phyloP scores from a whole-genome alignment of 2,329 filamentous ascomycete species.

The Didymella pomorum region DNA sequence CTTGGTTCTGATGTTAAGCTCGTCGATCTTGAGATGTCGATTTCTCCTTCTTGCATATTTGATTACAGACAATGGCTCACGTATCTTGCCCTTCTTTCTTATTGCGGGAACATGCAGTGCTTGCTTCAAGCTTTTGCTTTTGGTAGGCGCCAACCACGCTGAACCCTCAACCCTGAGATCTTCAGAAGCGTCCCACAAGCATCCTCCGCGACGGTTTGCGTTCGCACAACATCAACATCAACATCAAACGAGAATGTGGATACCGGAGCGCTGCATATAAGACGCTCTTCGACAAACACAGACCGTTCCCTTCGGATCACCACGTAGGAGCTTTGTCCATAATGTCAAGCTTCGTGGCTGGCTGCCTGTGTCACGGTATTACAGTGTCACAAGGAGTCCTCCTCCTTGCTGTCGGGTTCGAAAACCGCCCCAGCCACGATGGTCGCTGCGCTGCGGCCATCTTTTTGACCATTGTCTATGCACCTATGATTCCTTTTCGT shows the following conservation, averaged over 20 bases:
- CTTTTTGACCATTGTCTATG: constrained; percentile 11
- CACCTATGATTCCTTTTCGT: constrained; percentile 21
- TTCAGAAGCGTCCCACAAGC: constrained; percentile 6
- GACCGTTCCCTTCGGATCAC: neutral
- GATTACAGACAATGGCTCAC: constrained; percentile 1
- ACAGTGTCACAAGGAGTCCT: constrained; percentile 10
- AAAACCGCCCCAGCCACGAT: constrained; percentile 5
- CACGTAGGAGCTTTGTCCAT: constrained; percentile 10
- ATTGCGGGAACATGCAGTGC: constrained; percentile 4
- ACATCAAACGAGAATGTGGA: constrained; percentile 12
- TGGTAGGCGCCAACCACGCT: neutral
- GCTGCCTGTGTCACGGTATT: constrained; percentile 12
- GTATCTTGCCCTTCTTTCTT: constrained; percentile 8
- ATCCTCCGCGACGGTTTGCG: neutral
- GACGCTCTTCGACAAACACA: constrained; percentile 11
- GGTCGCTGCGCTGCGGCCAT: constrained; percentile 12
- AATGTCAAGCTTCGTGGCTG: constrained; percentile 23
- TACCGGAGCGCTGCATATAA: constrained; percentile 11
- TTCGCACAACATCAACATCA: constrained; percentile 5
- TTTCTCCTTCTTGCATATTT: constrained; percentile 3
- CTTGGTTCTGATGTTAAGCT: neutral
- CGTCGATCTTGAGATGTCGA: constrained; percentile 11
- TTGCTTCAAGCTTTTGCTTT: neutral
- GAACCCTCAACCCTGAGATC: neutral
- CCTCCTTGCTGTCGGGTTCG: constrained; percentile 3